Percentiles rank a stretch among this genome's conserved stretches.
phyloP scores from a whole-genome alignment of 495 filamentous ascomycete species.

The Tuber umbilicatum region DNA sequence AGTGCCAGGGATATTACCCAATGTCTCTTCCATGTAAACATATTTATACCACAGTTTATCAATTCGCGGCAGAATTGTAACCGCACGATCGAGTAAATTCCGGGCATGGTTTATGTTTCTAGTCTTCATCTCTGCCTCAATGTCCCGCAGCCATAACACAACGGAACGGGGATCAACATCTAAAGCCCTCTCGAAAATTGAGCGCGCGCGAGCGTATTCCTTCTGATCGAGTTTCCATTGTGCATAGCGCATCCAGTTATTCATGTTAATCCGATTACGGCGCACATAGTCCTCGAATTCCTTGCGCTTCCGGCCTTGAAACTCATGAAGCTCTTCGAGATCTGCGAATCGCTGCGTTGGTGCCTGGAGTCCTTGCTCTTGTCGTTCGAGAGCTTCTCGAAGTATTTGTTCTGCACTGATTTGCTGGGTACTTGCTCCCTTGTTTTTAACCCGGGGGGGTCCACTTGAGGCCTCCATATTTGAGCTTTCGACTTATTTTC shows the following conservation, averaged over 20 bases:
- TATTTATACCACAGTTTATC: constrained; percentile 99
- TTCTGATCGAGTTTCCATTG: constrained; percentile 98
- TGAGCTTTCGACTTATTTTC: not conserved
- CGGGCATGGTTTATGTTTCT: constrained; percentile 96
- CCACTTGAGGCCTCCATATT: constrained; percentile 84
- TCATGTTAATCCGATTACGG: constrained; percentile 89
- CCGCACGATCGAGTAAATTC: constrained; percentile 88
- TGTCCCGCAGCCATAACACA: constrained; percentile 74
- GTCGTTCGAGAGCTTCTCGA: constrained; percentile 93
- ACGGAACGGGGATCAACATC: constrained; percentile 85
- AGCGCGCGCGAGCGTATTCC: constrained; percentile 91
- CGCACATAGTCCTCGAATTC: constrained; percentile 98
- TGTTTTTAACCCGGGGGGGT: constrained; percentile 95
- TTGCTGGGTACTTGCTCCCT: constrained; percentile 56
- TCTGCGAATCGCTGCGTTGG: constrained; percentile 94
- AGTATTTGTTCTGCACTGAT: constrained; percentile 88
- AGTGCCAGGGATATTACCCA: constrained; percentile 86
- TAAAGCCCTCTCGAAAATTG: constrained; percentile 89
- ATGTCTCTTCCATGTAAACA: constrained; percentile 96
- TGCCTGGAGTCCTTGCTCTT: constrained; percentile 78
- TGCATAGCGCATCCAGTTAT: constrained; percentile 98
- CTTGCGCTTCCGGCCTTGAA: constrained; percentile 88
- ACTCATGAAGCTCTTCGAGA: constrained; percentile 96
- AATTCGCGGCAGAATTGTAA: constrained; percentile 81
- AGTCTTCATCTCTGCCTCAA: constrained; percentile 93